Conservation (phyloP, 2,329 filamentous ascomycete species). For the Pseudogymnoascus sp. region DNA sequence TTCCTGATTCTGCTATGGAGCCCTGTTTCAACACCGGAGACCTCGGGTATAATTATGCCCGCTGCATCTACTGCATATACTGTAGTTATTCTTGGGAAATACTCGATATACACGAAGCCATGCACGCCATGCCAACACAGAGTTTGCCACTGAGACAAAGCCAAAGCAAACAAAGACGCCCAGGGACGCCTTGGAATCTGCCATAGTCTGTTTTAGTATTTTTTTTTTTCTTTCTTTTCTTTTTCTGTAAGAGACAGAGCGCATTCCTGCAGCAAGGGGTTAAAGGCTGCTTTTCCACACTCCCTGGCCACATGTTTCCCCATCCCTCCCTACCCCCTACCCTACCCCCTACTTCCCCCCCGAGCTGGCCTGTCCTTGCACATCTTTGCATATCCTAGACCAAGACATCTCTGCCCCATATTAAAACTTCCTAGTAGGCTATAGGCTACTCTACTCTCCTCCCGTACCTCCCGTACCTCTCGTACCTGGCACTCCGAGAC, state of each 20-base stretch:
- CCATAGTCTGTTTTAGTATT: not conserved
- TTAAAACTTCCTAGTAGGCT: not conserved
- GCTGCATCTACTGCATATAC: too few relatives aligned
- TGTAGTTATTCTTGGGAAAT: not conserved
- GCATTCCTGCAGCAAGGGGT: constrained; percentile 1
- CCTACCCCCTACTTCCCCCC: too few relatives aligned
- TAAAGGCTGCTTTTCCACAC: not conserved
- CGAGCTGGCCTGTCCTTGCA: too few relatives aligned
- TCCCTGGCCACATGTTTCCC: not conserved
- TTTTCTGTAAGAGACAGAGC: not conserved
- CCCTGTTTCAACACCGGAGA: not conserved
- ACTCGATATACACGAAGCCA: too few relatives aligned
- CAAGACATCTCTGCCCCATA: not conserved
- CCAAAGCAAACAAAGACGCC: not conserved
- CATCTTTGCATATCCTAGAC: not conserved
- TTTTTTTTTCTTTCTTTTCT: not conserved
- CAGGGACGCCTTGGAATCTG: not conserved
- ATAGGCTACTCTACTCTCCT: too few relatives aligned
- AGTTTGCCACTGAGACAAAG: not conserved
- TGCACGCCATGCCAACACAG: not conserved
- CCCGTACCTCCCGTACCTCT: not conserved
- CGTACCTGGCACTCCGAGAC: not conserved
- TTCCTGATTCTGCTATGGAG: not conserved
- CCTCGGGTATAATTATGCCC: not conserved
- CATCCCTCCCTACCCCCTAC: too few relatives aligned